These are phyloP conservation scores for Kluyveromyces aestuarii DNA, from an alignment of 805 yeast species.

Conservation along the genomic window DNA sequence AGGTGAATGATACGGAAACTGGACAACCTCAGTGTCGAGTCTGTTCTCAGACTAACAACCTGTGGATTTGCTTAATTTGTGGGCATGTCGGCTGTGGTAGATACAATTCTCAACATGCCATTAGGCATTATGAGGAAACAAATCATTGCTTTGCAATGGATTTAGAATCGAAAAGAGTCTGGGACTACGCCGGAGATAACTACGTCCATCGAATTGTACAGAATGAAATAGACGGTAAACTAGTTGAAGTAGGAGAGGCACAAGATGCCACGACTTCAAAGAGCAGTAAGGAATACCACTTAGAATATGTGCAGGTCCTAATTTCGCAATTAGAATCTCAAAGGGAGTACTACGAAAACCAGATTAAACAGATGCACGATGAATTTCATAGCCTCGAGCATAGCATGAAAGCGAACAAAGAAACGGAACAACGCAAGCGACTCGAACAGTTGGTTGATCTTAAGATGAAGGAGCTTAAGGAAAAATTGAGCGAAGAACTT, in stretches of 20 bases:
- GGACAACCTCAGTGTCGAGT: conserved; percentile 34
- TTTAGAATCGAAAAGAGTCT: conserved; percentile 69
- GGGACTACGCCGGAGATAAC: conserved; percentile 91
- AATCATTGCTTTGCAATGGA: conserved; percentile 93
- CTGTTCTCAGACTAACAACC: conserved; percentile 51
- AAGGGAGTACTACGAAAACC: conserved; percentile 67
- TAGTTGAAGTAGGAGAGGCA: conserved; percentile 59
- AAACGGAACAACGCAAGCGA: conserved; percentile 11
- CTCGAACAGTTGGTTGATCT: conserved; percentile 12
- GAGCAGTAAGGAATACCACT: conserved; percentile 50
- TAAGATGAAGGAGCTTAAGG: conserved; percentile 12
- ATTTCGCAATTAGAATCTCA: conserved; percentile 80
- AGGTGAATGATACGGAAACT: conserved; percentile 18
- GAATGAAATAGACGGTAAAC: conserved; percentile 80
- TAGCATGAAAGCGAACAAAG: conserved; percentile 10
- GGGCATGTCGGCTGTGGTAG: conserved; percentile 92
- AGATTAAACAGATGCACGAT: conserved; percentile 31
- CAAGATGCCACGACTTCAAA: conserved; percentile 10
- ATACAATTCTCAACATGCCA: conserved; percentile 78
- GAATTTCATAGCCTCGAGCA: conserved; percentile 16
- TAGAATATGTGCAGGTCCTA: conserved; percentile 73
- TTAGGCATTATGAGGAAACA: conserved; percentile 66
- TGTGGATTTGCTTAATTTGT: conserved; percentile 87
- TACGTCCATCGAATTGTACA: conserved; percentile 82
- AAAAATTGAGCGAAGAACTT: conserved; percentile 21